Evolutionary conservation across 208 protist species (phyloP).

Genomic region (Leishmania aethiopica): DNA sequence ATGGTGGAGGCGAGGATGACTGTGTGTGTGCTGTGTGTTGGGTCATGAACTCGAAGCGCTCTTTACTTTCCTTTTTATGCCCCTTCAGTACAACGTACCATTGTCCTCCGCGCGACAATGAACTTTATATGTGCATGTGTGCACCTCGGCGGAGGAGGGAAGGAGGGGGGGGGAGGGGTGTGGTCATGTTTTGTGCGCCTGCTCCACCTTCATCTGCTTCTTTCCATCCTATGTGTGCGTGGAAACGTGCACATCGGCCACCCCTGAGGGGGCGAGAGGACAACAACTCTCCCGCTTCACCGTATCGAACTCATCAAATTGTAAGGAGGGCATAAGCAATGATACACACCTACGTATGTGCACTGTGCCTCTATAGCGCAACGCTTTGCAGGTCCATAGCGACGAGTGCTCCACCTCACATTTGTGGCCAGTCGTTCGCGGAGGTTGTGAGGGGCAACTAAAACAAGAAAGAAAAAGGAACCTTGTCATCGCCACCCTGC

Average conservation of each 20-base stretch:
- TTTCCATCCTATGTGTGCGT: background rate
- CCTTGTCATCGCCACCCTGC: background rate
- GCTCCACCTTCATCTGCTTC: background rate
- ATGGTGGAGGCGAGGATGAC: too few species aligned
- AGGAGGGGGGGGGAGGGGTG: background rate
- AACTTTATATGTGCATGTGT: background rate
- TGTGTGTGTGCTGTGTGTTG: background rate
- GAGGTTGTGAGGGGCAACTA: background rate
- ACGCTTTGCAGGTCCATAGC: background rate
- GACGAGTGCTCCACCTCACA: background rate
- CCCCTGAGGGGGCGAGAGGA: background rate
- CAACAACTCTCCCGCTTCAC: background rate
- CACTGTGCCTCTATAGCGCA: background rate
- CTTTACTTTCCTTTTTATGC: background rate
- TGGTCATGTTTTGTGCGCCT: background rate
- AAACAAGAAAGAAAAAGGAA: background rate
- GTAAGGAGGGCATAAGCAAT: background rate
- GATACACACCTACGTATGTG: background rate
- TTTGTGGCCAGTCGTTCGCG: background rate
- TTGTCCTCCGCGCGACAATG: background rate
- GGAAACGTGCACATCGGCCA: background rate
- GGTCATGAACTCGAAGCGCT: background rate
- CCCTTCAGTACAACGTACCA: too few species aligned
- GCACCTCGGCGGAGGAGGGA: background rate
- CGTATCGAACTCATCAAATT: background rate